A percentile compares a stretch with the other conserved stretches of the same genome.
These are phyloP conservation scores for Fraxinus quadrangulata DNA, from an alignment of 257 asterid species.

Conservation along the genomic window DNA sequence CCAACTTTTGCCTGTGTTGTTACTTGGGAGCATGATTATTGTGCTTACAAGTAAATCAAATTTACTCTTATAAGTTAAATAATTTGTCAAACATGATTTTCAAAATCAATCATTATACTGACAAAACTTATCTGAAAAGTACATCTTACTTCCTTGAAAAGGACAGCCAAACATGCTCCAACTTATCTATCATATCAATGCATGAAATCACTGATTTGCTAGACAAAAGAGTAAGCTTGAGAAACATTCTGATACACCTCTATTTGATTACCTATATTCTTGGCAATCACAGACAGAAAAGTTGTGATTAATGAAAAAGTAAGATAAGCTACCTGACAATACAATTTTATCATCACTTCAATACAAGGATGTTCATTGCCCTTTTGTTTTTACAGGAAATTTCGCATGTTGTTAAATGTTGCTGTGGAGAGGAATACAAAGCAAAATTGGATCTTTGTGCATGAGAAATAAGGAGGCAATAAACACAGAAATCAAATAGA, in stretches of 20 bases:
- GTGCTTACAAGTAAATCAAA: not conserved
- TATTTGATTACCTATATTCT: slow-evolving; percentile 12
- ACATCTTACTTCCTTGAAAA: not conserved
- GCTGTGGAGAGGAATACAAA: slow-evolving; percentile 70
- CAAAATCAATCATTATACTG: not conserved
- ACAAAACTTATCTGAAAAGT: not conserved
- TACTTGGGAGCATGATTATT: slow-evolving; percentile 2
- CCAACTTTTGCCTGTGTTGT: slow-evolving; percentile 13
- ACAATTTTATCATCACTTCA: slow-evolving; percentile 7
- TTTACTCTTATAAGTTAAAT: not conserved
- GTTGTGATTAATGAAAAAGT: slow-evolving; percentile 16
- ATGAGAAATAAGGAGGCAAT: slow-evolving; percentile 19
- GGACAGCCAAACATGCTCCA: not conserved
- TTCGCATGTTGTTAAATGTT: slow-evolving; percentile 56
- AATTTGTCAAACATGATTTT: not conserved
- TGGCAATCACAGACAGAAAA: not conserved
- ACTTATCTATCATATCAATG: not conserved
- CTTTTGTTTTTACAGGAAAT: slow-evolving; percentile 51
- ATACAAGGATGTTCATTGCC: slow-evolving; percentile 5
- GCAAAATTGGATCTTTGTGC: slow-evolving; percentile 43
- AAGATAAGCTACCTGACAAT: not conserved
- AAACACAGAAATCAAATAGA: slow-evolving; percentile 8
- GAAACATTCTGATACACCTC: not conserved
- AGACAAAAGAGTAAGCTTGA: slow-evolving; percentile 4
- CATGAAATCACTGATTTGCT: not conserved